Percentiles rank a stretch among this genome's conserved stretches.
phyloP scores from a whole-genome alignment of 1,139 yeast species.

The Debaryomyces sp. region DNA sequence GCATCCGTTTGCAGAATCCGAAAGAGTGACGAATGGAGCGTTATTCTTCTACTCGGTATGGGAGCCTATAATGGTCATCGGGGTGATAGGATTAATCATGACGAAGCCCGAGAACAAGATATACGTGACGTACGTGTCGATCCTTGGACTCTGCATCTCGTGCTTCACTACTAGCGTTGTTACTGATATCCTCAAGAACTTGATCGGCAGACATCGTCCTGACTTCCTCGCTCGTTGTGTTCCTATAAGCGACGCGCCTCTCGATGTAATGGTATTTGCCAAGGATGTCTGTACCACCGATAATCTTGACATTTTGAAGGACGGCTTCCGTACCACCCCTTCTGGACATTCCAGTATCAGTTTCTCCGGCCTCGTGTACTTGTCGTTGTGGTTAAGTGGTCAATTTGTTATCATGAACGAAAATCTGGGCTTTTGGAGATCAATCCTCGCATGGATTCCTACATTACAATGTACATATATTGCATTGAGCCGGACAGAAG shows the following conservation, averaged over 20 bases:
- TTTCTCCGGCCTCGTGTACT: constrained; percentile 66
- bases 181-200: constrained; percentile 62
- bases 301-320: constrained; percentile 47
- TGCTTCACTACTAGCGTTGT: constrained; percentile 43
- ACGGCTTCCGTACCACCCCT: constrained; percentile 80
- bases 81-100: constrained; percentile 26
- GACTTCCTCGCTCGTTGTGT: constrained; percentile 75
- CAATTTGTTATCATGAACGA: constrained; percentile 46
- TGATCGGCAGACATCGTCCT: constrained; percentile 78
- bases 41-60: constrained; percentile 42
- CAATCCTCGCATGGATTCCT: constrained; percentile 36
- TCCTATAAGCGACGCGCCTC: constrained; percentile 53
- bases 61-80: constrained; percentile 37
- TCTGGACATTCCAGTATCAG: constrained; percentile 74
- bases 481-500: constrained; percentile 74
- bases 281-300: constrained; percentile 64
- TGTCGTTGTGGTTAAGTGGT: constrained; percentile 67
- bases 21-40: constrained; percentile 51
- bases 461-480: constrained; percentile 62
- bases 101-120: constrained; percentile 38
- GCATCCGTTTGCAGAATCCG: constrained; percentile 71
- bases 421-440: constrained; percentile 60
- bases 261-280: constrained; percentile 50
- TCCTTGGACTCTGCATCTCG: constrained; percentile 42
- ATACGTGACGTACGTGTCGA: constrained; percentile 43